Base-by-base conservation (phyloP, 2,329 filamentous ascomycete genomes). In the Paecilomyces dactylethromorphus region DNA sequence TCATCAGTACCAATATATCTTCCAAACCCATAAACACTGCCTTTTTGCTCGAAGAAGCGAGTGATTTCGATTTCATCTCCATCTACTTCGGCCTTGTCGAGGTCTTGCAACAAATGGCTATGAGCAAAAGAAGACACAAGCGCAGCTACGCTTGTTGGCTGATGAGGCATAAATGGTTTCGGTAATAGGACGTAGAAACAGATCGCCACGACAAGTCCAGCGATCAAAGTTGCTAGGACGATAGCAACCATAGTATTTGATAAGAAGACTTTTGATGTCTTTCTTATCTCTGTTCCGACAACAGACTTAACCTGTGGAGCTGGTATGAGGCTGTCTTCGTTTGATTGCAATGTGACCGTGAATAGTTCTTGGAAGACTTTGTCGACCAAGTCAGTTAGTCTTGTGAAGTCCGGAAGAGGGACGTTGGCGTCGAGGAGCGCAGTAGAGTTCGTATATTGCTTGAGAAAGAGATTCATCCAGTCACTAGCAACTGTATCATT, bases 111-210 rank as follows among this genome's bases (percentile, higher is more conserved):
- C 0, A 79, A 73, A 0, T 73, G 64, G 57, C 82, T 83, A 0
- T 80, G 77, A 0, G 81, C 79, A 1, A 83, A 73, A 45, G 79
- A 79, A 0, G 78, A 75, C 0, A 85, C 66, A 0, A 80, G 60
- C 0, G 80, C 78, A 0, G 76, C 83, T 0, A 85, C 71, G 0
- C 74, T 81, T 0, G 80, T 82, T 0, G 84, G 84, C 67, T 86
- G 70, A 0, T 80, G 71, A 0, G 82, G 78, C 0, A 86, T 69
- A 21, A 80, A 78, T 2, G 72, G 70, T 1, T 71, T 72, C 0
- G 81, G 74, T 0, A 78, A 63, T 0, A 69, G 62, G 0, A 68
- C 12, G 57, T 84, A 86, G 3, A 84, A 72, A 0, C 71, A 0
- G 0, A 76, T n/a, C 0, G 79, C 76, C 0, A 79, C 75, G 0